phyloP scores from a whole-genome alignment of 352 stramenopile genomes.

The Pythium brachiatum region DNA sequence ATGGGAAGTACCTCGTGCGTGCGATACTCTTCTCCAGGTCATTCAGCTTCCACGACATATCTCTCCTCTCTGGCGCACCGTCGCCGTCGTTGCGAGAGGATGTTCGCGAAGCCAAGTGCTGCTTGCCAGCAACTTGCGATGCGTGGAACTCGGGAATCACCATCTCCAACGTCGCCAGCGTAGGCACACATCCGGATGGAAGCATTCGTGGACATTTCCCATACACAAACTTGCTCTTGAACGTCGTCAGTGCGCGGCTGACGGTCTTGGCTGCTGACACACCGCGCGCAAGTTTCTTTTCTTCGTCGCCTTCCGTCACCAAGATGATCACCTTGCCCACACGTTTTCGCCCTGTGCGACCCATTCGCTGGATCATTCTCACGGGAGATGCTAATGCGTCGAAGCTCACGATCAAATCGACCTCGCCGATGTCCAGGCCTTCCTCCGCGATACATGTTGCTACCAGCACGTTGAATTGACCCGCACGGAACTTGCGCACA shows the following conservation, averaged over 20 bases:
- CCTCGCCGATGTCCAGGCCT: slow-evolving; percentile 94
- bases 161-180: slow-evolving; percentile 59
- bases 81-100: slow-evolving; percentile 3
- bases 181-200: slow-evolving; percentile 43
- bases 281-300: slow-evolving; percentile 84
- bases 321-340: slow-evolving; percentile 89
- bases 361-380: slow-evolving; percentile 94
- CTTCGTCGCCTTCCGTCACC: slow-evolving; percentile 87
- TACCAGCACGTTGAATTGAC: slow-evolving; percentile 91
- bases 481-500: slow-evolving; percentile 85
- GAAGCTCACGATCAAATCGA: slow-evolving; percentile 94
- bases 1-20: slow-evolving; percentile 42
- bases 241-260: slow-evolving; percentile 79
- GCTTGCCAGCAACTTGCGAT: slow-evolving; percentile 68
- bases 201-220: slow-evolving; percentile 74
- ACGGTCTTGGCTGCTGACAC: slow-evolving; percentile 79
- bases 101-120: slow-evolving; percentile 10
- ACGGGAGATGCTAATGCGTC: slow-evolving; percentile 94
- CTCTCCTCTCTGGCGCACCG: slow-evolving; percentile 8
- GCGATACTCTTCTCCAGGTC: slow-evolving; percentile 61
- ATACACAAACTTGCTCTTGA: slow-evolving; percentile 89
- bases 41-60: slow-evolving; percentile 52
- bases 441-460: slow-evolving; percentile 96
- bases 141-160: slow-evolving; percentile 79
- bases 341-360: slow-evolving; percentile 95